Conservation (phyloP, 495 filamentous ascomycete species). For the Parmelia sp. region DNA sequence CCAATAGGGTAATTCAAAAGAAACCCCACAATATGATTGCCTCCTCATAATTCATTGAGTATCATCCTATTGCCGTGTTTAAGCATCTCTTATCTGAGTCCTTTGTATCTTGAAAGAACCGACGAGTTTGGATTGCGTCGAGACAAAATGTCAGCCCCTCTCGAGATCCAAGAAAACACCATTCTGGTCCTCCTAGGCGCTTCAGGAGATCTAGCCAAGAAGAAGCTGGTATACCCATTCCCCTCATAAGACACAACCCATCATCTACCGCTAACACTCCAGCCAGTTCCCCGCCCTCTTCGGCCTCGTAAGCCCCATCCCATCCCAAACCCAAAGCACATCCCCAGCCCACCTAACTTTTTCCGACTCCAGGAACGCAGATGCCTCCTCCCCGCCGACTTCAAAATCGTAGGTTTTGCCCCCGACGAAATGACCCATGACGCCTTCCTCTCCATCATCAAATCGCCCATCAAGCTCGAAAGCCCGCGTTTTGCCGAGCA, state of each 20-base stretch:
- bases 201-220: constrained; percentile 27
- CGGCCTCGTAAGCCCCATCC: constrained; percentile 22
- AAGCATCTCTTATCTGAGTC: neutral
- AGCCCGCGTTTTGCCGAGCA: constrained; percentile 21
- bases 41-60: neutral
- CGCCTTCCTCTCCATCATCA: constrained; percentile 21
- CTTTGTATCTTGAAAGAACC: neutral
- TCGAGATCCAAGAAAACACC: constrained; percentile 19
- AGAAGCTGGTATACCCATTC: constrained; percentile 23
- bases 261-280: neutral
- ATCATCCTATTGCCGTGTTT: neutral
- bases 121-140: neutral
- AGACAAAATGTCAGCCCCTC: constrained; percentile 7
- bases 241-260: too few species aligned
- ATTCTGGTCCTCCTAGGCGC: constrained; percentile 25
- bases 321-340: too few species aligned
- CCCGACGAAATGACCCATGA: constrained; percentile 22
- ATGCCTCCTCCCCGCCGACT: constrained; percentile 17
- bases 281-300: constrained; percentile 26
- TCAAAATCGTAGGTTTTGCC: constrained; percentile 26
- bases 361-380: constrained; percentile 18
- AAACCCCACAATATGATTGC: neutral
- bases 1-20: neutral
- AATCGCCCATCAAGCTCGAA: constrained; percentile 16
- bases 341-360: constrained; percentile 5